These are phyloP conservation scores for Colletotrichum cereale DNA, from an alignment of 2,329 filamentous ascomycete species.

Conservation along the genomic window DNA sequence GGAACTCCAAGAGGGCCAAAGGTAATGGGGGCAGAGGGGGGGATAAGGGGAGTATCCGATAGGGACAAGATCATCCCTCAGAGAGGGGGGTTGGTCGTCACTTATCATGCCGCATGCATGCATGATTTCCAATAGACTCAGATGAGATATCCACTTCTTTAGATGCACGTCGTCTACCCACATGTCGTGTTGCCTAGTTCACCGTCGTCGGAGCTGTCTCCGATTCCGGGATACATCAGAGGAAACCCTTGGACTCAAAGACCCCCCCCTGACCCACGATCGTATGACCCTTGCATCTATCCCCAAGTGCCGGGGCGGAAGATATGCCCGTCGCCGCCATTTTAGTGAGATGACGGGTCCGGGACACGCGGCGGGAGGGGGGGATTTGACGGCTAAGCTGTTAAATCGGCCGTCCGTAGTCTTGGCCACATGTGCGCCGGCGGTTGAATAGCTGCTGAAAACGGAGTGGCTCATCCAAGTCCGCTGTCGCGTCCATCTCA, in stretches of 20 bases:
- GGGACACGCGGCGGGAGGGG: neutral
- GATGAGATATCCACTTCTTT: neutral
- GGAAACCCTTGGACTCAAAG: neutral
- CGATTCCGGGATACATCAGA: neutral
- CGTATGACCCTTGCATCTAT: neutral
- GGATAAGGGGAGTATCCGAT: neutral
- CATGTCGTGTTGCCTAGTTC: too few relatives aligned
- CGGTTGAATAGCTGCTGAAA: conserved; percentile 17
- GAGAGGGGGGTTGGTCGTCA: neutral
- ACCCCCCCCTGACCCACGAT: neutral
- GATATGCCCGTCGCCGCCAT: neutral
- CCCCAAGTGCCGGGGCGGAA: neutral
- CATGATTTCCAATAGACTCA: neutral
- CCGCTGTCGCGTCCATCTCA: too few relatives aligned
- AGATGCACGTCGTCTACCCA: neutral
- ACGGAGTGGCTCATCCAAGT: neutral
- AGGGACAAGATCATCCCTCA: neutral
- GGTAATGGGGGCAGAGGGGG: too few relatives aligned
- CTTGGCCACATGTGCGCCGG: neutral
- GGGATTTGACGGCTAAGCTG: conserved; percentile 26
- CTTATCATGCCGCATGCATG: neutral
- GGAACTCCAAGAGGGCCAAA: neutral
- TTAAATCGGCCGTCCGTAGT: neutral
- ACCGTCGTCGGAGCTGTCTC: too few relatives aligned
- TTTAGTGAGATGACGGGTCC: neutral